Evolutionary conservation across 176 grass and related monocot genomes (phyloP).

Genomic region (Bolboschoenus planiculmis): DNA sequence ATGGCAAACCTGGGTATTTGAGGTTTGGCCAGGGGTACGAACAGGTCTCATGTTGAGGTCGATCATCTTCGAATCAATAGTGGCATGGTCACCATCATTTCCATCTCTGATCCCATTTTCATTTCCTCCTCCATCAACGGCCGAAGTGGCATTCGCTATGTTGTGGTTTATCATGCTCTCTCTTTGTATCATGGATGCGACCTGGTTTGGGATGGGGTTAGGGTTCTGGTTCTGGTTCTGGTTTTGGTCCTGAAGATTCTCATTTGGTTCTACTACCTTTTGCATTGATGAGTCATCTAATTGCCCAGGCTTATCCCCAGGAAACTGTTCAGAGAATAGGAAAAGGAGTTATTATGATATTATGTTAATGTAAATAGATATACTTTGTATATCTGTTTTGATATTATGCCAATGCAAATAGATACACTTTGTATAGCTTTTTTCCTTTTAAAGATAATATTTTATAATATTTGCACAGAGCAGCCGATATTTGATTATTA

Average conservation of each 20-base stretch:
- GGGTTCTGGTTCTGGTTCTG: slow-evolving; percentile 31
- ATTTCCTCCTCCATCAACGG: slow-evolving; percentile 33
- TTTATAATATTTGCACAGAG: background rate
- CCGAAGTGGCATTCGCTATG: slow-evolving; percentile 31
- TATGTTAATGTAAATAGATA: background rate
- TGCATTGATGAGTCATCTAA: slow-evolving; percentile 59
- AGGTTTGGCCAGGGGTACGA: slow-evolving; percentile 56
- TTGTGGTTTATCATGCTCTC: slow-evolving; percentile 55
- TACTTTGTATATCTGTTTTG: no score
- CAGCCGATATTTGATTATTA: background rate
- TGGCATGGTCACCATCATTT: slow-evolving; percentile 41
- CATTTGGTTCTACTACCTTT: slow-evolving; percentile 32
- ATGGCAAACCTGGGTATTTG: slow-evolving; percentile 65
- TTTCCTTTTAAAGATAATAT: background rate
- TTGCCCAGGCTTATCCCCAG: slow-evolving; percentile 73
- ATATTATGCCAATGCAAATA: background rate
- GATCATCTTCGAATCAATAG: slow-evolving; percentile 86
- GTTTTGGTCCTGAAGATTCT: slow-evolving; percentile 16
- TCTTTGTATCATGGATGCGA: slow-evolving; percentile 26
- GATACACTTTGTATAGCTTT: background rate
- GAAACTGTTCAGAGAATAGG: slow-evolving; percentile 50
- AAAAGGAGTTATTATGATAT: background rate
- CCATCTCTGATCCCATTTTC: slow-evolving; percentile 38
- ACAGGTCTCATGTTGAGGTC: slow-evolving; percentile 78
- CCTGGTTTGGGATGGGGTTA: slow-evolving; percentile 36